phyloP scores from a whole-genome alignment of 495 filamentous ascomycete genomes.

The Neurospora tetraspora region DNA sequence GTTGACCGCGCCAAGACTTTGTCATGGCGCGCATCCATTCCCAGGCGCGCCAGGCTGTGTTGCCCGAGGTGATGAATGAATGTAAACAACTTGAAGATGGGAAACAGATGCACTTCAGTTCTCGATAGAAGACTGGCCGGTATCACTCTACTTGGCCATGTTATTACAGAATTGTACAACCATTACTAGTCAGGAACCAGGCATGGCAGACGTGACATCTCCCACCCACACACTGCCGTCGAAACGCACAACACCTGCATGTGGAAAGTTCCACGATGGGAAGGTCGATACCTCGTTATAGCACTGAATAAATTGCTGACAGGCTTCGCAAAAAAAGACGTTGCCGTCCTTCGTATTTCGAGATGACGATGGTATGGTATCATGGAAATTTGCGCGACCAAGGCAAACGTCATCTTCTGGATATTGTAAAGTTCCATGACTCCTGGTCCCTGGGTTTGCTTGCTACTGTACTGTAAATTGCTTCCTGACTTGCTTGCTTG shows the following conservation, averaged over 20 bases:
- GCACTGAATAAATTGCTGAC: background rate
- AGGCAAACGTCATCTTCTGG: background rate
- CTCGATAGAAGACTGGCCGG: background rate
- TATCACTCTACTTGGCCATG: background rate
- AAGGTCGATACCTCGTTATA: background rate
- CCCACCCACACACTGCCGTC: background rate
- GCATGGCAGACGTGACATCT: background rate
- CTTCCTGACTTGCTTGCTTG: background rate
- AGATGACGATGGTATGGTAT: background rate
- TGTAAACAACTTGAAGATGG: background rate
- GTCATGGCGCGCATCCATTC: background rate
- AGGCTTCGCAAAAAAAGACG: background rate
- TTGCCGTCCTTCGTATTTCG: background rate
- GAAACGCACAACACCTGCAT: background rate
- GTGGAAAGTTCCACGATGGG: background rate
- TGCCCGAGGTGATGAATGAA: background rate
- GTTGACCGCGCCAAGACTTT: background rate
- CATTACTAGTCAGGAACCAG: background rate
- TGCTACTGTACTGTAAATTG: background rate
- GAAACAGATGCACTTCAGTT: background rate
- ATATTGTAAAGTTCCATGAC: background rate
- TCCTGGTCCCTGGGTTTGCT: background rate
- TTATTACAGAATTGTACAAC: background rate
- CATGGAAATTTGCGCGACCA: background rate
- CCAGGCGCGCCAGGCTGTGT: background rate